phyloP scores from a whole-genome alignment of 768 basidiomycete genomes.

The Rhodotorula kratochvilovae region DNA sequence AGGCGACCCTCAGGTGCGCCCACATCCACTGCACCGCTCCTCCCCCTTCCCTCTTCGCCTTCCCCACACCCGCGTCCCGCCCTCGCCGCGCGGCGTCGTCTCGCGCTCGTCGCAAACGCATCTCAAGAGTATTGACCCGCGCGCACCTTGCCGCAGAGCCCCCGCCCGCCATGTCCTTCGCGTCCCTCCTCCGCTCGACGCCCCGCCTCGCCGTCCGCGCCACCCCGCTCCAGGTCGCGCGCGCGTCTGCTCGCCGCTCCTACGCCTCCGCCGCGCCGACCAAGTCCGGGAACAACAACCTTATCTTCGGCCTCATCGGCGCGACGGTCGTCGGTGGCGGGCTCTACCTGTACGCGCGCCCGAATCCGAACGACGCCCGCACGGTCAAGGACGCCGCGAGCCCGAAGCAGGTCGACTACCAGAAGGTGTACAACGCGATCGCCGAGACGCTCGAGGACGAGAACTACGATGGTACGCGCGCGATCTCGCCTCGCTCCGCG shows the following conservation, averaged over 20 bases:
- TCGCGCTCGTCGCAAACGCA: too few species aligned
- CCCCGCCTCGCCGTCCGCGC: conserved; percentile 22
- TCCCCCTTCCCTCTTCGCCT: too few species aligned
- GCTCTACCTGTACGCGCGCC: conserved; percentile 59
- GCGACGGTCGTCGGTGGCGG: conserved; percentile 60
- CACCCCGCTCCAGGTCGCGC: conserved; percentile 3
- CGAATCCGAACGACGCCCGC: conserved; percentile 55
- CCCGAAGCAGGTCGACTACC: conserved; percentile 80
- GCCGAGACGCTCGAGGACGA: conserved; percentile 56
- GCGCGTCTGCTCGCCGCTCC: conserved; percentile 6
- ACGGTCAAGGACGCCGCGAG: conserved; percentile 63
- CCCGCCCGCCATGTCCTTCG: conserved; percentile 22
- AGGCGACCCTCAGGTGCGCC: too few species aligned
- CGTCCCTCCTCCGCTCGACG: conserved; percentile 25
- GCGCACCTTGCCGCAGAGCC: neutral
- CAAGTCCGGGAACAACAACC: conserved; percentile 2
- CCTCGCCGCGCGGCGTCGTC: too few species aligned
- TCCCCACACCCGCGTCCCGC: too few species aligned
- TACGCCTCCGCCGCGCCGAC: conserved; percentile 6
- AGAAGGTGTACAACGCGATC: conserved; percentile 89
- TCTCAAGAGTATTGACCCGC: neutral
- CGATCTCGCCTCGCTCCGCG: neutral
- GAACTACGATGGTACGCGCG: conserved; percentile 72
- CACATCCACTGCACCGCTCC: too few species aligned
- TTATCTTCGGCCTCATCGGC: conserved; percentile 52